Evolutionary conservation across 2,329 filamentous ascomycete species (phyloP).

Genomic region (Aureobasidium sp.): DNA sequence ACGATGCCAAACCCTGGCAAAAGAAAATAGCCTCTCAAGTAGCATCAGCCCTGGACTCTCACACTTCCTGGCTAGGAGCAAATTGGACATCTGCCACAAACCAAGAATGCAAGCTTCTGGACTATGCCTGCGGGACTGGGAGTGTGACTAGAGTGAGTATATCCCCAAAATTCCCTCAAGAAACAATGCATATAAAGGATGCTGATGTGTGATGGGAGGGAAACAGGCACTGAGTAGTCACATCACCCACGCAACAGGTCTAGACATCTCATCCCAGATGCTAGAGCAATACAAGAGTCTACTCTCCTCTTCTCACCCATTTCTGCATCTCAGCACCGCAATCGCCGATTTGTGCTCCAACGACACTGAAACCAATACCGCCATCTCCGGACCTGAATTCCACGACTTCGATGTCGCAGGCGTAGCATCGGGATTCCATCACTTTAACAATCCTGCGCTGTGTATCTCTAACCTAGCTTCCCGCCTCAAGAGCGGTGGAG

Average conservation of each 20-base stretch:
- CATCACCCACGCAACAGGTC: constrained; percentile 23
- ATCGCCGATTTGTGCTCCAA: constrained; percentile 30
- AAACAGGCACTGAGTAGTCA: constrained; percentile 20
- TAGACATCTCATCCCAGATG: constrained; percentile 26
- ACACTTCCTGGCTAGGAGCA: constrained; percentile 22
- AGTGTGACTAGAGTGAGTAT: constrained; percentile 18
- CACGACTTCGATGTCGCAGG: constrained; percentile 34
- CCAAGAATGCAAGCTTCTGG: constrained; percentile 18
- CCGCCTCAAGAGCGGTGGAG: constrained; percentile 20
- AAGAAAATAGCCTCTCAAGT: constrained; percentile 22
- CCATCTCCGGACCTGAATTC: constrained; percentile 21
- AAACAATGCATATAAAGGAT: background rate
- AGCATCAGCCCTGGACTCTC: constrained; percentile 19
- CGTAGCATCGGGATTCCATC: constrained; percentile 37
- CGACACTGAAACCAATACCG: constrained; percentile 13
- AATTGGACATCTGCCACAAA: constrained; percentile 16
- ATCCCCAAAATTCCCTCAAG: too few species aligned
- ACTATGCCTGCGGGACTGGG: constrained; percentile 29
- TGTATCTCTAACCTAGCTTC: constrained; percentile 21
- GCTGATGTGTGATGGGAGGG: background rate
- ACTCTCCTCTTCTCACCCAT: constrained; percentile 3
- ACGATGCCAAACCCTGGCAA: constrained; percentile 26
- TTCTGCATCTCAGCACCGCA: constrained; percentile 17
- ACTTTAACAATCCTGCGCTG: constrained; percentile 28
- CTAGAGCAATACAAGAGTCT: constrained; percentile 23